Conservation (phyloP, 495 filamentous ascomycete species). For the Saxophila tyrrhenica region DNA sequence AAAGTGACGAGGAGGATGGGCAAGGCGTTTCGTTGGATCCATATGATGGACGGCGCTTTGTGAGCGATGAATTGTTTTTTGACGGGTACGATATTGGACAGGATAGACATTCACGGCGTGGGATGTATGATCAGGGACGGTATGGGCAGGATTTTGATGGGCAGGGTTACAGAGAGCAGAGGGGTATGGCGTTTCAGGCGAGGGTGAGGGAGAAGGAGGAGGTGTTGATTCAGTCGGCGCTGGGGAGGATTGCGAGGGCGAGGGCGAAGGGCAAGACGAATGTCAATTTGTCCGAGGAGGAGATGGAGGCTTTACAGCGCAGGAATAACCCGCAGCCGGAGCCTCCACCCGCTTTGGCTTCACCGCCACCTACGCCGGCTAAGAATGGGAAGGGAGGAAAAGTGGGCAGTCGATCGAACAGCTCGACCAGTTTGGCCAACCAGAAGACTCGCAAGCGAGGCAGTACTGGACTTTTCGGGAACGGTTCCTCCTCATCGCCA, state of each 20-base stretch:
- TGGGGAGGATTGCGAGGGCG: constrained; percentile 65
- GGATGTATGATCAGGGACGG: constrained; percentile 38
- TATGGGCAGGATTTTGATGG: constrained; percentile 42
- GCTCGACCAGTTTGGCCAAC: constrained; percentile 10
- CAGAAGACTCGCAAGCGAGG: constrained; percentile 8
- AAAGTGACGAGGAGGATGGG: constrained; percentile 53
- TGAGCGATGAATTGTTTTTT: constrained; percentile 50
- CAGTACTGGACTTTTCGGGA: constrained; percentile 6
- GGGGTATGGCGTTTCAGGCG: constrained; percentile 29
- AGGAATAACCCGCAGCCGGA: constrained; percentile 15
- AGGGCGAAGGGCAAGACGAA: constrained; percentile 60
- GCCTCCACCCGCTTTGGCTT: constrained; percentile 6
- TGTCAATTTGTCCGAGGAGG: constrained; percentile 61
- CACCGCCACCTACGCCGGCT: constrained; percentile 12
- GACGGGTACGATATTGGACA: constrained; percentile 46
- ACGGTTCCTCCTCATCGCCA: constrained; percentile 10
- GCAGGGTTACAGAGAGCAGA: constrained; percentile 13
- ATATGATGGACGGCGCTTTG: constrained; percentile 34
- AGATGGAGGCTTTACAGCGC: constrained; percentile 66
- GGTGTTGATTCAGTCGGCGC: constrained; percentile 56
- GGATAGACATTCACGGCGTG: constrained; percentile 33
- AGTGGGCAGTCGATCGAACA: constrained; percentile 12
- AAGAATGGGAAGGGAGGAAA: constrained; percentile 11
- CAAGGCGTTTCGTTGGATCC: constrained; percentile 43
- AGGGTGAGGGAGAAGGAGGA: constrained; percentile 58